Evolutionary conservation across 805 yeast species (phyloP), one percentile per base, ranked within the genome.

Genomic region (Blastobotrys robertii): DNA sequence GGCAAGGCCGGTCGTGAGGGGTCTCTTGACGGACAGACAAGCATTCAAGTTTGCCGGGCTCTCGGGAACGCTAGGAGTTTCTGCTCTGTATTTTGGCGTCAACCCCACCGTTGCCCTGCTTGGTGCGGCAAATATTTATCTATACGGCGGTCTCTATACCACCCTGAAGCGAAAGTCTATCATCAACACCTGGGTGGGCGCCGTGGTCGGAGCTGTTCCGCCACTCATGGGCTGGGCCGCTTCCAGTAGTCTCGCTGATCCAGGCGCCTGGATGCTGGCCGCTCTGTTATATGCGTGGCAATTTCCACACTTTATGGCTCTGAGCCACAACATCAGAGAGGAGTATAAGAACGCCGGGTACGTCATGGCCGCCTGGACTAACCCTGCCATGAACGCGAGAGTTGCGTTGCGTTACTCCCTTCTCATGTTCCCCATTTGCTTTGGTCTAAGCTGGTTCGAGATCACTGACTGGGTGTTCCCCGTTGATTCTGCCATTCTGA

Each of bases 181-280:
- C 41, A 60, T 84, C 34, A 92, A 92, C 62, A 92, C 98, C 0
- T 92, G 98, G 98, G 92, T 92, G 2, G 98, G 98, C 13, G 98
- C 98, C 0, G 60, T 92, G n/a, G 98, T 92, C 3, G 98, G 98
- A 3, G 98, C 97, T 0, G 84, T 92, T 38, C 98, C 98, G 0
- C 98, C 98, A 14, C 70, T 92, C 40, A 92, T 92, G 98, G 98
- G 98, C 2, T 92, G 98, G 98, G 96, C 95, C 2, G 86, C 90
- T 0, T 83, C 95, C 9, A 48, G 60, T 25, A 52, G 62, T 3
- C 64, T 88, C 31, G 51, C 72, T 2, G 84, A 86, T 49, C 96
- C 97, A 0, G 97, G 92, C 6, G 94, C 94, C 3, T 90, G 97
- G 97, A 78, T 88, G 57, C 67, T 92, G 16, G 97, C 97, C 1